Percentiles rank a stretch among this genome's conserved stretches.
These are phyloP conservation scores for Umbilicus rupestris DNA, from an alignment of 164 flowering plant species.

Conservation along the genomic window DNA sequence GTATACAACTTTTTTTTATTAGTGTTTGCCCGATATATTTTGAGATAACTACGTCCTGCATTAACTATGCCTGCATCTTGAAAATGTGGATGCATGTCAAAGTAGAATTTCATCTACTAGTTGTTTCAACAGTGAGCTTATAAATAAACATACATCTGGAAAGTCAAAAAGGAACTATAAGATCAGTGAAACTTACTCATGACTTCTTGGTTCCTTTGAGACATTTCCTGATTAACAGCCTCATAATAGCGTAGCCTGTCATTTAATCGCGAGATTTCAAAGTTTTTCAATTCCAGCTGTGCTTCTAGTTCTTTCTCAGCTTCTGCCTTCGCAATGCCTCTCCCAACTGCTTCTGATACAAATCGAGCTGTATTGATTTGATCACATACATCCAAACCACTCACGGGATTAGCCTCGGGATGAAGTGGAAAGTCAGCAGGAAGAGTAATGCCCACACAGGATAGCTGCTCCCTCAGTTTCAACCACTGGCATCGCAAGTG, in stretches of 20 bases:
- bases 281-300: constrained; percentile 56
- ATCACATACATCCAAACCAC: constrained; percentile 28
- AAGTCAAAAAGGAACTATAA: neutral
- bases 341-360: constrained; percentile 65
- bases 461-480: constrained; percentile 39
- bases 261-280: constrained; percentile 70
- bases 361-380: constrained; percentile 51
- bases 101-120: neutral
- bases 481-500: constrained; percentile 56
- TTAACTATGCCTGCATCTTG: neutral
- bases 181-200: constrained; percentile 37
- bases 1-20: neutral
- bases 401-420: constrained; percentile 27
- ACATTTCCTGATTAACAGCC: constrained; percentile 84
- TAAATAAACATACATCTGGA: no score
- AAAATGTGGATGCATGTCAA: neutral
- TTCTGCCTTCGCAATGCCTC: constrained; percentile 74
- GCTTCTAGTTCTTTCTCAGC: constrained; percentile 65
- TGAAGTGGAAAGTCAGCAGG: constrained; percentile 33
- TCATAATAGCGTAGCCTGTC: constrained; percentile 80
- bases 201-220: constrained; percentile 82
- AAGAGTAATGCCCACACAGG: constrained; percentile 43
- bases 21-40: neutral
- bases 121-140: neutral
- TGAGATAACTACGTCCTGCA: neutral